A percentile compares a stretch with the other conserved stretches of the same genome.
phyloP scores from a whole-genome alignment of 371 early-diverging fungal genomes.

The Cokeromyces recurvatus region DNA sequence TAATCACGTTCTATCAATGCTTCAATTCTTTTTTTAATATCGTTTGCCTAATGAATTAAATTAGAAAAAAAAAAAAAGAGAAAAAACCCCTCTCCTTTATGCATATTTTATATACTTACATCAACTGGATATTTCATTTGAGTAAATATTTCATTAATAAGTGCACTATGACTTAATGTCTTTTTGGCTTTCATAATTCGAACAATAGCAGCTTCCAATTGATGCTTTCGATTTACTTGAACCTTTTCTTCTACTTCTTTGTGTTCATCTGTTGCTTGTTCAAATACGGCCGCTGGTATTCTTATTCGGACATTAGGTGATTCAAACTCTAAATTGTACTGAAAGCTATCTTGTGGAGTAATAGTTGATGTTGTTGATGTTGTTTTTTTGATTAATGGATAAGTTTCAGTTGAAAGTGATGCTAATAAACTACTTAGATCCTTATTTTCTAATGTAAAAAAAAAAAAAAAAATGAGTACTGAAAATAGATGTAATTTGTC shows the following conservation, averaged over 20 bases:
- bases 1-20: slow-evolving; percentile 91
- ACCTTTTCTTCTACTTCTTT: slow-evolving; percentile 70
- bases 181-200: slow-evolving; percentile 91
- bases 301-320: slow-evolving; percentile 61
- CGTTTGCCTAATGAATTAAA: slow-evolving; percentile 45
- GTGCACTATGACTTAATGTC: slow-evolving; percentile 63
- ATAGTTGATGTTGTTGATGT: too few relatives aligned
- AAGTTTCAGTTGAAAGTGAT: slow-evolving; percentile 1
- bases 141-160: slow-evolving; percentile 66
- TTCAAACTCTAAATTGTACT: slow-evolving; percentile 65
- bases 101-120: slow-evolving; percentile 46
- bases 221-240: slow-evolving; percentile 75
- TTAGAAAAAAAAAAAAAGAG: neutral
- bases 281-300: slow-evolving; percentile 74
- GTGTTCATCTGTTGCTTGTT: slow-evolving; percentile 74
- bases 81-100: too few relatives aligned
- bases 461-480: neutral
- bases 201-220: slow-evolving; percentile 93
- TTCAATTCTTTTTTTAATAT: slow-evolving; percentile 88
- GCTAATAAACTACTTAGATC: neutral
- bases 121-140: slow-evolving; percentile 77
- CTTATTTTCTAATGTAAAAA: neutral
- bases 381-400: neutral
- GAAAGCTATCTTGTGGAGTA: slow-evolving; percentile 32
- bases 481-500: neutral